Conservation (phyloP, 2,329 filamentous ascomycete species). For the Reticulascus tulasneorum region DNA sequence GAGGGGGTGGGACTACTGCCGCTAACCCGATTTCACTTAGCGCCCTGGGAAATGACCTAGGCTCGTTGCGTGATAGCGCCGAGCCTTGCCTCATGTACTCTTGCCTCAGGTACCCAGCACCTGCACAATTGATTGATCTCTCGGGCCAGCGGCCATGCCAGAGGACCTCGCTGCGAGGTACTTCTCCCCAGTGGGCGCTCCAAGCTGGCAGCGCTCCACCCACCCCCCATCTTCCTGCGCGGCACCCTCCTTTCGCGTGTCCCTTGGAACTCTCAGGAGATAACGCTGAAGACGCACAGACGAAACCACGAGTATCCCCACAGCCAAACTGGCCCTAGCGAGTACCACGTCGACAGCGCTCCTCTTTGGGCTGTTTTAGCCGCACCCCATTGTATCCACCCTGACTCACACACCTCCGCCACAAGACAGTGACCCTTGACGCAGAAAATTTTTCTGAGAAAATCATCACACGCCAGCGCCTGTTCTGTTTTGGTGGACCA, state of each 20-base stretch:
- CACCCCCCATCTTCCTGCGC: conserved; percentile 6
- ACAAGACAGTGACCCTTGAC: conserved; percentile 10
- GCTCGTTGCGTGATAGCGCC: conserved; percentile 1
- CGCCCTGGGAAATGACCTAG: background rate
- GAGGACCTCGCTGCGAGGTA: conserved; percentile 4
- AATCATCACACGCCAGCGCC: conserved; percentile 9
- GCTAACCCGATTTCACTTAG: conserved; percentile 2
- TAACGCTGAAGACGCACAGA: conserved; percentile 3
- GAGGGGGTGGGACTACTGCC: background rate
- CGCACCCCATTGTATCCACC: too few species aligned
- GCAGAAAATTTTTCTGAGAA: conserved; percentile 12
- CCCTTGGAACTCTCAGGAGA: conserved; percentile 2
- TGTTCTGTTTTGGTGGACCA: background rate
- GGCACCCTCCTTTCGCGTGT: background rate
- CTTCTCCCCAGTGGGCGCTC: background rate
- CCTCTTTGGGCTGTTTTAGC: too few species aligned
- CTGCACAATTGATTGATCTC: conserved; percentile 9
- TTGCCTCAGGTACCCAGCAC: conserved; percentile 10
- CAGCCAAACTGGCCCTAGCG: background rate
- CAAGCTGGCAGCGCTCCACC: background rate
- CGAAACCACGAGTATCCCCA: background rate
- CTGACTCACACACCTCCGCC: background rate
- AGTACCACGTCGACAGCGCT: background rate
- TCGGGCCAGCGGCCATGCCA: conserved; percentile 4
- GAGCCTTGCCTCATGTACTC: conserved; percentile 2